A percentile compares a stretch with the other conserved stretches of the same genome.
Conservation (phyloP, 2,329 filamentous ascomycete genomes). For the Aspergillus piperis region DNA sequence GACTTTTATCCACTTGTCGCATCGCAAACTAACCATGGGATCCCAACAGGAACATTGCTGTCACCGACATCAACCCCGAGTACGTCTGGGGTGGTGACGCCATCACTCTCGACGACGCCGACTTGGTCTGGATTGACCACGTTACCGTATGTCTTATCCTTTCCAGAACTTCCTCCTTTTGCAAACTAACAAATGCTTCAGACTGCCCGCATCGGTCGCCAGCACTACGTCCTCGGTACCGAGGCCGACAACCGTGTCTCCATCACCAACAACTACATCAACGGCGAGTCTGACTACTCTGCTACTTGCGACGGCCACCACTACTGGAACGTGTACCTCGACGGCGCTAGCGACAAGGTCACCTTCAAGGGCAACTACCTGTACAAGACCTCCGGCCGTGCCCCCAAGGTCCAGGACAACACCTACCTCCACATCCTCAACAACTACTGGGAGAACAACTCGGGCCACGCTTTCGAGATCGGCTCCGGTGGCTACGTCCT, state of each 20-base stretch:
- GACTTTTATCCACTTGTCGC: too few relatives aligned
- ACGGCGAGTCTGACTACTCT: conserved; percentile 57
- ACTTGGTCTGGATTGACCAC: conserved; percentile 53
- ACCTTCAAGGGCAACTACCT: conserved; percentile 64
- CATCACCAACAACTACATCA: conserved; percentile 61
- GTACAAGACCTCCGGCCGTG: conserved; percentile 59
- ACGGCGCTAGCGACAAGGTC: conserved; percentile 58
- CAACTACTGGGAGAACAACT: conserved; percentile 61
- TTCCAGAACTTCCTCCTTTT: neutral
- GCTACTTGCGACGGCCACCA: conserved; percentile 60
- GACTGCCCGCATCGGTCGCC: conserved; percentile 60
- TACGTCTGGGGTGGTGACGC: conserved; percentile 63
- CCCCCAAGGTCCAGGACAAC: conserved; percentile 58
- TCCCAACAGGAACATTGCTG: conserved; percentile 47
- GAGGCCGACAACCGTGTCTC: conserved; percentile 57
- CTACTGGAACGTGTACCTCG: conserved; percentile 63
- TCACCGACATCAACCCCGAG: conserved; percentile 58
- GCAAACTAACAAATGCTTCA: conserved; percentile 20
- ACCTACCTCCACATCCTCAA: conserved; percentile 61
- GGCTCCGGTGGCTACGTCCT: conserved; percentile 49
- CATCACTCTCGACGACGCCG: conserved; percentile 52
- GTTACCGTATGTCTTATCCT: conserved; percentile 38
- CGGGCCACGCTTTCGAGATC: conserved; percentile 59
- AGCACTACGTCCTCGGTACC: conserved; percentile 62
- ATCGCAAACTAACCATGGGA: neutral